Evolutionary conservation across 129 eudicot genomes (phyloP).

Genomic region (Helianthus tuberosus): DNA sequence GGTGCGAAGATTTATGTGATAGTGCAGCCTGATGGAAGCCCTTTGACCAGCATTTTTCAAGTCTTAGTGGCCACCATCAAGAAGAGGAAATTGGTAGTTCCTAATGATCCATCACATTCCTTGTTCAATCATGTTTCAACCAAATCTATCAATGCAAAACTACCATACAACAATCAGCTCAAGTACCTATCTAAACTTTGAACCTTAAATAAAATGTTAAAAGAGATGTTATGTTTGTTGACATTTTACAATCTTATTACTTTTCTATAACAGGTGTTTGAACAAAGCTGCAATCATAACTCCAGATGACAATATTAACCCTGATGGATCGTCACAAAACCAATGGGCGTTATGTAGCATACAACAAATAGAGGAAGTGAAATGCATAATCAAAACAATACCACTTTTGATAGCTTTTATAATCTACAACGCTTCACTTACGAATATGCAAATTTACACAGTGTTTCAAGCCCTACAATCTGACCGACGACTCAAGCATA

Average conservation of each 20-base stretch:
- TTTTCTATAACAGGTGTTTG: slow-evolving; percentile 26
- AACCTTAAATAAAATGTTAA: neutral
- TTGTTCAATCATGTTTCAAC: slow-evolving; percentile 33
- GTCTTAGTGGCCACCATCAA: slow-evolving; percentile 43
- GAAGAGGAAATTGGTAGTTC: slow-evolving; percentile 42
- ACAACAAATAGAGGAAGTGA: slow-evolving; percentile 78
- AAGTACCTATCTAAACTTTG: slow-evolving; percentile 27
- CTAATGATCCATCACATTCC: slow-evolving; percentile 37
- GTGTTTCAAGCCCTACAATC: slow-evolving; percentile 65
- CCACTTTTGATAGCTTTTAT: slow-evolving; percentile 61
- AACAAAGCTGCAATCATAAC: slow-evolving; percentile 65
- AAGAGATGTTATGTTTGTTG: neutral
- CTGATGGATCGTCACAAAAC: slow-evolving; percentile 54
- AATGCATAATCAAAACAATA: slow-evolving; percentile 57
- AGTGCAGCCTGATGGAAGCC: slow-evolving; percentile 50
- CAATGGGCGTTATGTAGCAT: slow-evolving; percentile 67
- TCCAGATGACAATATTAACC: slow-evolving; percentile 45
- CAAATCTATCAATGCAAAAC: slow-evolving; percentile 48
- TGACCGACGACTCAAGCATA: slow-evolving; percentile 42
- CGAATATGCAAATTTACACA: slow-evolving; percentile 44
- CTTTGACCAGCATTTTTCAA: slow-evolving; percentile 44
- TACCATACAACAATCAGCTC: slow-evolving; percentile 50
- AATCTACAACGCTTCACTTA: slow-evolving; percentile 41
- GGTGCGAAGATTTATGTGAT: slow-evolving; percentile 49
- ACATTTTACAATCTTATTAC: slow-evolving; percentile 4